These are phyloP conservation scores for Cercospora sp. DNA, from an alignment of 2,329 filamentous ascomycete genomes.

Conservation along the genomic window DNA sequence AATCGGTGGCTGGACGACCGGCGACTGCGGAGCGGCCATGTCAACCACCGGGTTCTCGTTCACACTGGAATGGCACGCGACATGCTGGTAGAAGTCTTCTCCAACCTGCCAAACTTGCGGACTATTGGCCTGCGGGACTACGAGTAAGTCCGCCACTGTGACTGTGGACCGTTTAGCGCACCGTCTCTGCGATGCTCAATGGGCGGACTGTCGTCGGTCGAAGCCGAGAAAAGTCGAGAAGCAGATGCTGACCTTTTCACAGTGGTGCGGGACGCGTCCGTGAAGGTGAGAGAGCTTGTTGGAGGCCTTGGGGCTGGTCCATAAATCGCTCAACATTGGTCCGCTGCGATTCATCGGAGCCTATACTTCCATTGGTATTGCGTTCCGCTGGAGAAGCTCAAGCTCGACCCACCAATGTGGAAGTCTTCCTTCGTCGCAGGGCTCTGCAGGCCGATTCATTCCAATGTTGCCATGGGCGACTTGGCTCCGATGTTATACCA, in stretches of 20 bases:
- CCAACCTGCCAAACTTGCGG: conserved; percentile 56
- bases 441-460: conserved; percentile 7
- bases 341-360: background rate
- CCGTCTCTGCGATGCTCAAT: background rate
- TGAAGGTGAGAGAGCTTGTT: conserved; percentile 48
- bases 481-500: background rate
- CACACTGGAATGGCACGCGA: conserved; percentile 52
- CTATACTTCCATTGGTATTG: conserved; percentile 29
- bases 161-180: background rate
- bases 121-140: conserved; percentile 63
- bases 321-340: background rate
- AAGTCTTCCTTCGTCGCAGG: conserved; percentile 32
- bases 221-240: background rate
- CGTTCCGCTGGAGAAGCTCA: conserved; percentile 26
- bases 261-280: conserved; percentile 50
- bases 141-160: conserved; percentile 32
- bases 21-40: conserved; percentile 16
- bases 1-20: conserved; percentile 19
- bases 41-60: conserved; percentile 31
- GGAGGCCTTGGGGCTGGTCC: conserved; percentile 58
- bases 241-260: background rate
- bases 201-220: background rate
- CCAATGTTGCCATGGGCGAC: background rate
- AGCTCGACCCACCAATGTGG: conserved; percentile 23
- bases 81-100: conserved; percentile 60